A percentile compares a stretch with the other conserved stretches of the same genome.
Conservation (phyloP, 208 protist species). For the Naegleria fowleri region DNA sequence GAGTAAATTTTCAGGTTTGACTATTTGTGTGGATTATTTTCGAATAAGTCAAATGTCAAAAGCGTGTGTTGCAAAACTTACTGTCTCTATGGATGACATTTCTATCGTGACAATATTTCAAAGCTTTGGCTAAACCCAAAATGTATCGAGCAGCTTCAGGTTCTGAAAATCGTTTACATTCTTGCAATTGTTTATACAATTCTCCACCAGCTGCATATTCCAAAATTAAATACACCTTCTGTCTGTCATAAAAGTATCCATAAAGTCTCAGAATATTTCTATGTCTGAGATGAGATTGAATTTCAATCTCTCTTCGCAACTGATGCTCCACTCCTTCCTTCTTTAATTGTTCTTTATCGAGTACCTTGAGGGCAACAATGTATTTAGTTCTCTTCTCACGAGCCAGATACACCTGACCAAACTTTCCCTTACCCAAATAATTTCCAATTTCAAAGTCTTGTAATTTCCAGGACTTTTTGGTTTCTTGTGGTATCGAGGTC, state of each 20-base stretch:
- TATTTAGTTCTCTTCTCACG: slow-evolving; percentile 91
- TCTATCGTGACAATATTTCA: slow-evolving; percentile 92
- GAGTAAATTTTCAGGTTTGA: slow-evolving; percentile 1
- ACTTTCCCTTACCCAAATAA: slow-evolving; percentile 90
- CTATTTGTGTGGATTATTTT: too few species aligned
- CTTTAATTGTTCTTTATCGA: slow-evolving; percentile 85
- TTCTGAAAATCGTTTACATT: slow-evolving; percentile 71
- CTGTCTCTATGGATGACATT: slow-evolving; percentile 94
- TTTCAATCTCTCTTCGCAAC: slow-evolving; percentile 96
- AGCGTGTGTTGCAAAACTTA: slow-evolving; percentile 80
- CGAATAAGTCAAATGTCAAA: background rate
- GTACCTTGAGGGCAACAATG: slow-evolving; percentile 95
- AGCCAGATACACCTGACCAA: slow-evolving; percentile 97
- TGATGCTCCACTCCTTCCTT: slow-evolving; percentile 91
- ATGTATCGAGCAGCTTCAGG: slow-evolving; percentile 57
- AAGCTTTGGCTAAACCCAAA: slow-evolving; percentile 44
- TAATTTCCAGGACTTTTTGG: slow-evolving; percentile 53
- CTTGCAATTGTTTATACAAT: slow-evolving; percentile 93
- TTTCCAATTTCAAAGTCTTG: slow-evolving; percentile 86
- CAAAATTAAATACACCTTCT: slow-evolving; percentile 96
- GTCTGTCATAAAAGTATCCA: slow-evolving; percentile 96
- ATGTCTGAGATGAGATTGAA: slow-evolving; percentile 95
- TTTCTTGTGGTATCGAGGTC: too few species aligned
- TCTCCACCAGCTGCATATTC: slow-evolving; percentile 96
- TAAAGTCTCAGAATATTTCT: slow-evolving; percentile 95